phyloP scores from a whole-genome alignment of 345 rosid species.

The Murraya koenigii region DNA sequence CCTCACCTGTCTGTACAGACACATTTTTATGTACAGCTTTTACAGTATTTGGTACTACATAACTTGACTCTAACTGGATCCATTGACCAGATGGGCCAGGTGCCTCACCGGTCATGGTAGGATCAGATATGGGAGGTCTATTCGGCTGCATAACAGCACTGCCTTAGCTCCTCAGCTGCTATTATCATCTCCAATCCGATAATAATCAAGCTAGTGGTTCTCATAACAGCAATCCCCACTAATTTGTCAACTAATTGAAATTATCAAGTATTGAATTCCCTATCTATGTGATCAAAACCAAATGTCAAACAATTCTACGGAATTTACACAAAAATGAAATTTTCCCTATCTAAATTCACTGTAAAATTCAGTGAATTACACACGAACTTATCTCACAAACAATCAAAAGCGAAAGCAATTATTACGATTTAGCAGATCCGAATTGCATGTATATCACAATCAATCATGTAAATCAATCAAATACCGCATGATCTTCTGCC shows the following conservation, averaged over 20 bases:
- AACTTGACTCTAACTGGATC: slow-evolving; percentile 30
- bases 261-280: slow-evolving; percentile 2
- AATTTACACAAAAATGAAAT: background rate
- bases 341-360: background rate
- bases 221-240: slow-evolving; percentile 13
- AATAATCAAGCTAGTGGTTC: background rate
- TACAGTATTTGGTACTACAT: slow-evolving; percentile 23
- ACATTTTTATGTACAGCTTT: slow-evolving; percentile 37
- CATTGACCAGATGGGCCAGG: slow-evolving; percentile 32
- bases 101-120: slow-evolving; percentile 25
- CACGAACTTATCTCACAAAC: background rate
- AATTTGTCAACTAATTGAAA: background rate
- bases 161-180: slow-evolving; percentile 12
- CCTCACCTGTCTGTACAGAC: slow-evolving; percentile 62
- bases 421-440: slow-evolving; percentile 14
- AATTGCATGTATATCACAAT: slow-evolving; percentile 13
- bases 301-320: slow-evolving; percentile 17
- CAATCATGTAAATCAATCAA: slow-evolving; percentile 11
- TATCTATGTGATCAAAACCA: background rate
- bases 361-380: background rate
- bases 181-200: slow-evolving; percentile 11
- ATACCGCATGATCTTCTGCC: slow-evolving; percentile 14
- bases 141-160: slow-evolving; percentile 17
- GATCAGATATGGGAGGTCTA: slow-evolving; percentile 13
- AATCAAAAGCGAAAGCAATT: background rate